Evolutionary conservation across 2,329 filamentous ascomycete genomes (phyloP).

Genomic region (Amauroascus niger): DNA sequence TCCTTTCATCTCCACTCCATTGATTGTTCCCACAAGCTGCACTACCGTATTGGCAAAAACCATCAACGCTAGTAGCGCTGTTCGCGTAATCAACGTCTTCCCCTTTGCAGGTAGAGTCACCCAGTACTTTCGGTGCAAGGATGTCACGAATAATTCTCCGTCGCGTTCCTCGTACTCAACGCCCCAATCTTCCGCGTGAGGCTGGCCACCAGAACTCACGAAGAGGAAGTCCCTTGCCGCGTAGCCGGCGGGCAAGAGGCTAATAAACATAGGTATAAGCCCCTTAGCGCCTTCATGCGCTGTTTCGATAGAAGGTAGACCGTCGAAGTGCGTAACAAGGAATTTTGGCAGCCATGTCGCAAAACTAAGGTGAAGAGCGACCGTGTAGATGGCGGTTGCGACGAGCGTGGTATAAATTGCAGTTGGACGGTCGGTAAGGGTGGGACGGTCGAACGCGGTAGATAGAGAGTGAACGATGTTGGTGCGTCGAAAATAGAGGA

Average conservation of each 20-base stretch:
- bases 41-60: constrained; percentile 50
- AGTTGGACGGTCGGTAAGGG: constrained; percentile 54
- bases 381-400: constrained; percentile 61
- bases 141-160: constrained; percentile 59
- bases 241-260: constrained; percentile 58
- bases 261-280: constrained; percentile 37
- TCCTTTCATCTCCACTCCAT: constrained; percentile 59
- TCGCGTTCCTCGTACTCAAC: constrained; percentile 46
- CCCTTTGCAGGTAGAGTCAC: constrained; percentile 52
- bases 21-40: constrained; percentile 56
- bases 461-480: constrained; percentile 54
- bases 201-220: constrained; percentile 42
- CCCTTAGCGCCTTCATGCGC: constrained; percentile 55
- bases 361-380: constrained; percentile 61
- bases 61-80: constrained; percentile 41
- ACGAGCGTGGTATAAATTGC: constrained; percentile 57
- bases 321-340: constrained; percentile 67
- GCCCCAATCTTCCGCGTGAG: constrained; percentile 23
- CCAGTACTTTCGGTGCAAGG: constrained; percentile 50
- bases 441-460: constrained; percentile 43
- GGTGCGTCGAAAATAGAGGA: constrained; percentile 61
- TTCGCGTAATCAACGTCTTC: constrained; percentile 56
- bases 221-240: constrained; percentile 72
- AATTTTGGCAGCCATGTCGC: constrained; percentile 59
- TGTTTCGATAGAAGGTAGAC: constrained; percentile 56